Conservation (phyloP, 805 yeast genomes). For the Candida lessepsii region DNA sequence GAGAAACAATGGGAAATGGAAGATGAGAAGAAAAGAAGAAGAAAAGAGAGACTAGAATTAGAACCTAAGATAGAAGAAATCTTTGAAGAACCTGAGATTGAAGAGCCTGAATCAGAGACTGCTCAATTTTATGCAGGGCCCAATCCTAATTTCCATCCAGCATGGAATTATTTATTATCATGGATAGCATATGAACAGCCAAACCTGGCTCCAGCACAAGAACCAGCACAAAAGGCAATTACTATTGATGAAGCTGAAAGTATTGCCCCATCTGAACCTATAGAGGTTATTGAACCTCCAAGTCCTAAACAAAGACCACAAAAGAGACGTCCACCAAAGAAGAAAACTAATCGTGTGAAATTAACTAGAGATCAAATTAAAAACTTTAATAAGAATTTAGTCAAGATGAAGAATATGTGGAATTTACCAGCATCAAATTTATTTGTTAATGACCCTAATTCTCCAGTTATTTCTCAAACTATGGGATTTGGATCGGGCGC, state of each 20-base stretch:
- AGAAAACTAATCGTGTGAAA: conserved; percentile 10
- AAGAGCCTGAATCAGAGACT: conserved; percentile 5
- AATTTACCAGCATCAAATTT: conserved; percentile 25
- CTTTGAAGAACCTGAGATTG: conserved; percentile 2
- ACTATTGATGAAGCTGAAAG: not conserved
- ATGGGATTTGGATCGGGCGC: conserved; percentile 1
- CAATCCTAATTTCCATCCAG: conserved; percentile 31
- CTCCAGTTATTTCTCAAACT: not conserved
- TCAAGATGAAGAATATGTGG: conserved; percentile 31
- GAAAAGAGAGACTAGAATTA: conserved; percentile 5
- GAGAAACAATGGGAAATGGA: conserved; percentile 19
- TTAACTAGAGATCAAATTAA: conserved; percentile 14
- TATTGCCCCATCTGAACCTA: too few species aligned
- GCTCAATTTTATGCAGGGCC: conserved; percentile 14
- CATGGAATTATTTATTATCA: conserved; percentile 38
- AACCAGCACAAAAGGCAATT: conserved; percentile 1
- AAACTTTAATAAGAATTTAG: conserved; percentile 16
- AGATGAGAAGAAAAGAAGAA: conserved; percentile 14
- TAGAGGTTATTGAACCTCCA: conserved; percentile 2
- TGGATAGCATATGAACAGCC: conserved; percentile 34
- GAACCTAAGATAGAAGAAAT: conserved; percentile 4
- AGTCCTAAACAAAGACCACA: not conserved
- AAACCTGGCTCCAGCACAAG: not conserved
- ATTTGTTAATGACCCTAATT: conserved; percentile 13
- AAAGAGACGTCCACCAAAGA: not conserved